These are phyloP conservation scores for Aspergillus fischeri DNA, from an alignment of 2,329 filamentous ascomycete genomes.

Conservation along the genomic window DNA sequence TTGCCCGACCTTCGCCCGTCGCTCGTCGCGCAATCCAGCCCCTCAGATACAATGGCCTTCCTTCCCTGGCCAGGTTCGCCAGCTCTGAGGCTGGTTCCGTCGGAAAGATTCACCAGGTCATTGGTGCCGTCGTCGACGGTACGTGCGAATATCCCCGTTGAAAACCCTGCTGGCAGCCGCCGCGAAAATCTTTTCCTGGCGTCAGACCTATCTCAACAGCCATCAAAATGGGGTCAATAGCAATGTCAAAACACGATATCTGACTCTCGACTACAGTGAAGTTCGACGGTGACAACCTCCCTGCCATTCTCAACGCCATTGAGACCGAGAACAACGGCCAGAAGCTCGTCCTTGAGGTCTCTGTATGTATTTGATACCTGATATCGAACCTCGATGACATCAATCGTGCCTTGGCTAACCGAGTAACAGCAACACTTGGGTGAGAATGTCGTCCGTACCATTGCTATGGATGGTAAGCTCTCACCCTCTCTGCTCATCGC, in stretches of 20 bases:
- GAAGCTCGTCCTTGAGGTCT: constrained; percentile 93
- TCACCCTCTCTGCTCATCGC: constrained; percentile 4
- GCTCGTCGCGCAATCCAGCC: constrained; percentile 55
- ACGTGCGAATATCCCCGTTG: constrained; percentile 42
- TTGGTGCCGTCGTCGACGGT: constrained; percentile 99
- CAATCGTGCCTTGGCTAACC: constrained; percentile 19
- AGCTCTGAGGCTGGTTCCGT: constrained; percentile 53
- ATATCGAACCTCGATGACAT: constrained; percentile 12
- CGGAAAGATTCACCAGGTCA: constrained; percentile 75
- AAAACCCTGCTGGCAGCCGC: constrained; percentile 17
- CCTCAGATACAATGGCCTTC: constrained; percentile 54
- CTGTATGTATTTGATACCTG: constrained; percentile 59
- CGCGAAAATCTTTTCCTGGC: constrained; percentile 43
- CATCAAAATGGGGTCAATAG: constrained; percentile 27
- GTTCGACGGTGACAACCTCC: constrained; percentile 91
- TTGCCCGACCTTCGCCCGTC: constrained; percentile 53
- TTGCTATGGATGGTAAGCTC: constrained; percentile 97
- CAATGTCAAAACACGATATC: constrained; percentile 19
- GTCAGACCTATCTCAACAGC: constrained; percentile 34
- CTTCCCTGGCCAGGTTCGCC: constrained; percentile 60
- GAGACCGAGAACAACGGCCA: constrained; percentile 85
- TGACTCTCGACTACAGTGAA: constrained; percentile 65
- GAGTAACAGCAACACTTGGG: constrained; percentile 87
- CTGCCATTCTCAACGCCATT: constrained; percentile 95
- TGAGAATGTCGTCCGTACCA: constrained; percentile 97